Conservation (phyloP, 2,329 filamentous ascomycete genomes). For the Calonectria henricotiae region DNA sequence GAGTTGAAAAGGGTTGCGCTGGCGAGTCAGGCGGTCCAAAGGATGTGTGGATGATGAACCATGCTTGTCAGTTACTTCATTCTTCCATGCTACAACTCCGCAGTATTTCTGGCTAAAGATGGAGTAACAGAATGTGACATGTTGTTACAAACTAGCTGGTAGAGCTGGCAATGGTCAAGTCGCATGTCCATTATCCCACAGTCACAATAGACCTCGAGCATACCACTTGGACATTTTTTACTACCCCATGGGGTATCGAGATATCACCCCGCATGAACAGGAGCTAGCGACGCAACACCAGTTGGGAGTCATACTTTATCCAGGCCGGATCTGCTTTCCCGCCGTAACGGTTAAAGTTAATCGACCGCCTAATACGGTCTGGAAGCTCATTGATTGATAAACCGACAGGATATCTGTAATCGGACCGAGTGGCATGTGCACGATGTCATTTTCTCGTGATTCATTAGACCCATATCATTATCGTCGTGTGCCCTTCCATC, state of each 20-base stretch:
- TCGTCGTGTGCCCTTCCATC: too few relatives aligned
- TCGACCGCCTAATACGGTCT: background rate
- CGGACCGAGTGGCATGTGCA: background rate
- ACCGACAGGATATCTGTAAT: too few relatives aligned
- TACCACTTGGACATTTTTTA: too few relatives aligned
- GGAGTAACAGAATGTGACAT: too few relatives aligned
- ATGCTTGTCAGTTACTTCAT: background rate
- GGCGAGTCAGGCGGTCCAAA: background rate
- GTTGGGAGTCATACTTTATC: background rate
- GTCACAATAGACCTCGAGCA: too few relatives aligned
- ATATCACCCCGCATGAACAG: background rate
- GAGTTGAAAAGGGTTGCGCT: background rate
- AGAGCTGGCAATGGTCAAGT: too few relatives aligned
- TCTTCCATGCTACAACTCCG: background rate
- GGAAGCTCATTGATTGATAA: background rate
- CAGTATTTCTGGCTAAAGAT: too few relatives aligned
- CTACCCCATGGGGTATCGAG: too few relatives aligned
- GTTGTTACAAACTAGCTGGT: too few relatives aligned
- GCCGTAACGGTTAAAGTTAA: slow-evolving; percentile 2
- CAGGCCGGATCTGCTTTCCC: slow-evolving; percentile 15
- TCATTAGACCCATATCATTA: too few relatives aligned
- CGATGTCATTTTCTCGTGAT: background rate
- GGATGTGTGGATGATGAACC: background rate
- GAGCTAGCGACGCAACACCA: background rate
- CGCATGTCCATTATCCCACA: too few relatives aligned